Conservation (phyloP, 1,139 yeast species). For the Saccharomycopsis hybrid region DNA sequence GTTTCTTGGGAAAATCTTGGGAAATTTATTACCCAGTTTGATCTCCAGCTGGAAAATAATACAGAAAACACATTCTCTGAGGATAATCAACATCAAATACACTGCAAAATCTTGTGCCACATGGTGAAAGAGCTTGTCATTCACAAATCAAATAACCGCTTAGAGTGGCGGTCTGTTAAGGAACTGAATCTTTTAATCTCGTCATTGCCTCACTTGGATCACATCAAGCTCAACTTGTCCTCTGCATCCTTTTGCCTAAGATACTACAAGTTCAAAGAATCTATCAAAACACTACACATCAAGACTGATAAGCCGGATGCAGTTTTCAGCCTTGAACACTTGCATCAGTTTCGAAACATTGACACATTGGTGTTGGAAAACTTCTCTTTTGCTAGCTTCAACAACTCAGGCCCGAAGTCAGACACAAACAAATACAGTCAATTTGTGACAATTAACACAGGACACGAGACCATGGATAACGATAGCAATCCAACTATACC, state of each 20-base stretch:
- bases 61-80: too few relatives aligned
- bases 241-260: conserved; percentile 16
- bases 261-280: conserved; percentile 9
- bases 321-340: conserved; percentile 13
- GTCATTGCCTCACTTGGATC: not conserved
- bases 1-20: conserved; percentile 3
- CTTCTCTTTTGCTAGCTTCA: conserved; percentile 6
- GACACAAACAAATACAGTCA: not conserved
- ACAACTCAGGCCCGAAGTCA: not conserved
- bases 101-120: too few relatives aligned
- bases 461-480: not conserved
- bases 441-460: conserved; percentile 1
- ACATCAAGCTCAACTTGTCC: conserved; percentile 5
- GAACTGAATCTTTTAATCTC: not conserved
- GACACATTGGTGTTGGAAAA: conserved; percentile 11
- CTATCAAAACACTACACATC: conserved; percentile 5
- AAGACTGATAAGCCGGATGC: conserved; percentile 6
- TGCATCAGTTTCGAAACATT: conserved; percentile 5
- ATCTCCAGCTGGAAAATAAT: too few relatives aligned
- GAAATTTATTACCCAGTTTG: not conserved
- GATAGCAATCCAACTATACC: not conserved
- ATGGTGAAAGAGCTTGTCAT: not conserved
- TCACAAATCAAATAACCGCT: conserved; percentile 2
- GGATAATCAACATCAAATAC: too few relatives aligned
- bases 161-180: conserved; percentile 3